Percentiles rank a stretch among this genome's conserved stretches.
Evolutionary conservation across 192 early-diverging fungal species (phyloP).

Genomic region (Rhizophagus prolifer): DNA sequence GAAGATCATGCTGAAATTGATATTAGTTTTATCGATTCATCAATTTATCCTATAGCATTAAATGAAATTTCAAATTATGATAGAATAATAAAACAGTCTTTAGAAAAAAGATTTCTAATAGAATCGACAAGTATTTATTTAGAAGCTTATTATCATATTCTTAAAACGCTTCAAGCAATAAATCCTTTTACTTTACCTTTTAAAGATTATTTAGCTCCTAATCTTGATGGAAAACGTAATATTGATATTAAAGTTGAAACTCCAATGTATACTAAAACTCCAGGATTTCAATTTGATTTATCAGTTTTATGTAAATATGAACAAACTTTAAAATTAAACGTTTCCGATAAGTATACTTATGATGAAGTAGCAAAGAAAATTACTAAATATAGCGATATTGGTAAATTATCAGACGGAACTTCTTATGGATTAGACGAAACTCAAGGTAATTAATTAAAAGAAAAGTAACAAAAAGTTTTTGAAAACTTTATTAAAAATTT

Average conservation of each 20-base stretch:
- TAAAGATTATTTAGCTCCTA: slow-evolving; percentile 40
- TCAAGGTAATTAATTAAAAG: too few species aligned
- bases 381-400: too few species aligned
- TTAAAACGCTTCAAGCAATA: slow-evolving; percentile 37
- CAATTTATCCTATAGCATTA: slow-evolving; percentile 29
- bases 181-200: slow-evolving; percentile 38
- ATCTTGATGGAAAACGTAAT: too few species aligned
- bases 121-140: slow-evolving; percentile 40
- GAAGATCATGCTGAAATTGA: slow-evolving; percentile 24
- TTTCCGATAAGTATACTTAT: too few species aligned
- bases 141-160: slow-evolving; percentile 40
- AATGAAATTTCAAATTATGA: slow-evolving; percentile 13
- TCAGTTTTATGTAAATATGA: slow-evolving; percentile 19
- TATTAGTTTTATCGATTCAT: slow-evolving; percentile 35
- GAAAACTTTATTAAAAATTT: too few species aligned
- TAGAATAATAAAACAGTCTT: not conserved
- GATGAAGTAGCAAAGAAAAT: too few species aligned
- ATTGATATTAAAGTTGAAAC: slow-evolving; percentile 20
- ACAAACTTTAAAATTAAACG: not conserved
- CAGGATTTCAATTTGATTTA: slow-evolving; percentile 35
- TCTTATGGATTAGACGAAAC: too few species aligned
- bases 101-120: slow-evolving; percentile 36
- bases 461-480: too few species aligned
- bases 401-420: too few species aligned
- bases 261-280: slow-evolving; percentile 40